Evolutionary conservation across 2,329 filamentous ascomycete species (phyloP).

Genomic region (Aspergillus terreus): DNA sequence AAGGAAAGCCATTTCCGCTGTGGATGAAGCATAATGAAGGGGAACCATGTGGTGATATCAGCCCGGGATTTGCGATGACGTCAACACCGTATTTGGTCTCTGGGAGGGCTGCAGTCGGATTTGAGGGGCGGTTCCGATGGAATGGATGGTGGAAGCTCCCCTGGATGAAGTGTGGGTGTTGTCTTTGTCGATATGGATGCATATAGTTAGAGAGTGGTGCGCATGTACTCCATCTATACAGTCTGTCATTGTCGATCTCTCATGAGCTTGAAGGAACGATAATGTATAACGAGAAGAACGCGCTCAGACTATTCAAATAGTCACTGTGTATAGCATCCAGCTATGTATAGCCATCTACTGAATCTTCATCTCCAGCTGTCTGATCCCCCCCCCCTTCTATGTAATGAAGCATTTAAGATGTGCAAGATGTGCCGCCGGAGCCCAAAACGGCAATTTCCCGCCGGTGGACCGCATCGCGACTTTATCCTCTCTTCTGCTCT

Average conservation of each 20-base stretch:
- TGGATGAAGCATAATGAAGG: neutral
- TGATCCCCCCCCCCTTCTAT: neutral
- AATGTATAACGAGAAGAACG: no score
- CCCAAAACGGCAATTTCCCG: slow-evolving; percentile 25
- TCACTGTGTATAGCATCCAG: no score
- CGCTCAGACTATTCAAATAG: no score
- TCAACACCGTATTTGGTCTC: neutral
- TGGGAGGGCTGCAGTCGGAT: neutral
- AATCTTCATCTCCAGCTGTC: neutral
- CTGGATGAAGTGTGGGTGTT: no score
- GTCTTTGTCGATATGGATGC: no score
- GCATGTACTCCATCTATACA: no score
- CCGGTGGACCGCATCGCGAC: slow-evolving; percentile 5
- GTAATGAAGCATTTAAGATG: no score
- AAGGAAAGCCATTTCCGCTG: neutral
- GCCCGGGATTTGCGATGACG: neutral
- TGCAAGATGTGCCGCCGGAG: slow-evolving; percentile 4
- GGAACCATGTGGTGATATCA: neutral
- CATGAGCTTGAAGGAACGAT: no score
- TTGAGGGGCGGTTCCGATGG: neutral
- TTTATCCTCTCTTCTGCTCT: neutral
- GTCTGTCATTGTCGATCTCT: no score
- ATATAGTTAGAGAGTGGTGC: no score
- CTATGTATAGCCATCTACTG: no score
- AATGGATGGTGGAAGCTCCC: no score